Evolutionary conservation across 2,329 filamentous ascomycete genomes (phyloP).

Genomic region (Blumeriella jaapii): DNA sequence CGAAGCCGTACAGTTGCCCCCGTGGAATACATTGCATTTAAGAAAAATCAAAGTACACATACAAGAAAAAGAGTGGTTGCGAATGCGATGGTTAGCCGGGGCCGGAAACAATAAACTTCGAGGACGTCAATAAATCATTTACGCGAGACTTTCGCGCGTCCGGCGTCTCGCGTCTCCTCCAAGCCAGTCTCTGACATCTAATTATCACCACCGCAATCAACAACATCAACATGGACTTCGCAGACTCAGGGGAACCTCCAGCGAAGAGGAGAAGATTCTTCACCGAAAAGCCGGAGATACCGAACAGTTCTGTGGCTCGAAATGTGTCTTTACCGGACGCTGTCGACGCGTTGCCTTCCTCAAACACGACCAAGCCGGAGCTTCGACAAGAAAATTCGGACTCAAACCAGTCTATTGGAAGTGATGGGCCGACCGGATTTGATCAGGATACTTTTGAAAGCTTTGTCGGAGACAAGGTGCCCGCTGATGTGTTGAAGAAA

Average conservation of each 20-base stretch:
- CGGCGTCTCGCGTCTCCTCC: slow-evolving; percentile 13
- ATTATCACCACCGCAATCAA: slow-evolving; percentile 8
- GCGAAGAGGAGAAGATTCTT: slow-evolving; percentile 38
- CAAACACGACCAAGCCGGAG: slow-evolving; percentile 1
- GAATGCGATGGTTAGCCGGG: neutral
- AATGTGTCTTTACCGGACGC: slow-evolving; percentile 17
- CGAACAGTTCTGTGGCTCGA: slow-evolving; percentile 15
- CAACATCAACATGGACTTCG: slow-evolving; percentile 26
- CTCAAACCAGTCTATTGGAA: slow-evolving; percentile 9
- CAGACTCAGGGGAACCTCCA: slow-evolving; percentile 33
- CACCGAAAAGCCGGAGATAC: slow-evolving; percentile 25
- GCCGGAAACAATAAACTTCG: neutral
- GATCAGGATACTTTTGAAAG: slow-evolving; percentile 46
- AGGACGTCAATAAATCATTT: slow-evolving; percentile 9
- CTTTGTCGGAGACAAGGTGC: slow-evolving; percentile 47
- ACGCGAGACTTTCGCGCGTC: slow-evolving; percentile 13
- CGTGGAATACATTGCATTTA: slow-evolving; percentile 20
- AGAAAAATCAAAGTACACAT: slow-evolving; percentile 12
- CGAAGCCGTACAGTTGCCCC: slow-evolving; percentile 18
- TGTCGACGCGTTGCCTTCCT: slow-evolving; percentile 21
- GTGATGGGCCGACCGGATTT: slow-evolving; percentile 30
- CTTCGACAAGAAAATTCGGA: slow-evolving; percentile 1
- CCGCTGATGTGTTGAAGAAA: slow-evolving; percentile 34
- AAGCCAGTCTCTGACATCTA: slow-evolving; percentile 2
- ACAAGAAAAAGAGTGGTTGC: slow-evolving; percentile 2